Conservation (phyloP, 2,329 filamentous ascomycete genomes). For the Apiospora hydei region DNA sequence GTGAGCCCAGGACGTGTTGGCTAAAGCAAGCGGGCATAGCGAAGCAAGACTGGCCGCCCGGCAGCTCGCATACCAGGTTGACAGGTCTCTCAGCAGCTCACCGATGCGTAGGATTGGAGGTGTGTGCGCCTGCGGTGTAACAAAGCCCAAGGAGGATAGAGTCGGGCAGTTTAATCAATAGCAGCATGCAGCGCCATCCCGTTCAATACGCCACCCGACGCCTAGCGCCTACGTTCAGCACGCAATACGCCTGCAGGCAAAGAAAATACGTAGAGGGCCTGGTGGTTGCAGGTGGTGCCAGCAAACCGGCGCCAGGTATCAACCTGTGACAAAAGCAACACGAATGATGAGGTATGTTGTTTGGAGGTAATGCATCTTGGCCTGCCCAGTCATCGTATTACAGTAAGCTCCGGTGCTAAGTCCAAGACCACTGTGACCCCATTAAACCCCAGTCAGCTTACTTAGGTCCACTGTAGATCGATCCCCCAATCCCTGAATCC, state of each 20-base stretch:
- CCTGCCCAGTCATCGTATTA: not conserved
- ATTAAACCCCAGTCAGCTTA: conserved; percentile 7
- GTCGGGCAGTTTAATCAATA: not conserved
- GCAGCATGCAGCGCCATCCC: not conserved
- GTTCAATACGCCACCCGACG: conserved; percentile 2
- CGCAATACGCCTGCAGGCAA: conserved; percentile 12
- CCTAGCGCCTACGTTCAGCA: not conserved
- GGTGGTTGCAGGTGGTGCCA: conserved; percentile 6
- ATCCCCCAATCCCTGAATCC: not conserved
- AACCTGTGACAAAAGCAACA: conserved; percentile 15
- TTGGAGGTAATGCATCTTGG: not conserved
- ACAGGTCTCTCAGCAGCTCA: conserved; percentile 6
- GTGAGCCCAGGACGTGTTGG: conserved; percentile 14
- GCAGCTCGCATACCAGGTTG: conserved; percentile 14
- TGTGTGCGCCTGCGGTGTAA: conserved; percentile 14
- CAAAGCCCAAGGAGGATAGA: not conserved
- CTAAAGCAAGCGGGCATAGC: conserved; percentile 8
- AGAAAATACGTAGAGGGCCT: not conserved
- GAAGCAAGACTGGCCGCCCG: conserved; percentile 10
- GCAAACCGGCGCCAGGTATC: not conserved
- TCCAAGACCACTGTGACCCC: not conserved
- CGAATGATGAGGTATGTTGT: not conserved
- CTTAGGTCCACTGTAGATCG: conserved; percentile 4
- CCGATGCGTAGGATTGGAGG: not conserved
- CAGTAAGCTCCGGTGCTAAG: not conserved